These are phyloP conservation scores for Globisporangium recalcitrans DNA, from an alignment of 352 stramenopile species.

Conservation along the genomic window DNA sequence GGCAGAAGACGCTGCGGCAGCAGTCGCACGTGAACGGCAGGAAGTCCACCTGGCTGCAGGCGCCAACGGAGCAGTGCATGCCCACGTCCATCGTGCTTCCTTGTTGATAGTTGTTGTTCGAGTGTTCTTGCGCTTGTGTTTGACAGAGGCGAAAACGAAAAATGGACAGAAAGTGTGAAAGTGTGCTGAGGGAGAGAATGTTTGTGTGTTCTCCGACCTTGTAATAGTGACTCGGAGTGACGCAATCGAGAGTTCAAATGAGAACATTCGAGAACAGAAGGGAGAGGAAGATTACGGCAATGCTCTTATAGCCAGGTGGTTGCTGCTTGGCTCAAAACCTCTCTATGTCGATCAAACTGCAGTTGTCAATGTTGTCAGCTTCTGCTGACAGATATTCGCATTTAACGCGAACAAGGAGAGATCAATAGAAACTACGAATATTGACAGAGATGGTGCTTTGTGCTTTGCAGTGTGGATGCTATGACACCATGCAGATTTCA, in stretches of 20 bases:
- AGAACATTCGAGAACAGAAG: neutral
- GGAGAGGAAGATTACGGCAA: neutral
- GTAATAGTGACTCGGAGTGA: neutral
- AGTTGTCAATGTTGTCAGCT: too few relatives aligned
- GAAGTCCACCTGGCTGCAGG: constrained; percentile 79
- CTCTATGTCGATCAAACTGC: too few relatives aligned
- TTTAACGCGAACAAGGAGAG: too few relatives aligned
- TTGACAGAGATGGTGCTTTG: too few relatives aligned
- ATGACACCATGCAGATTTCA: too few relatives aligned
- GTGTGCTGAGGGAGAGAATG: neutral
- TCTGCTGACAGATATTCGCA: too few relatives aligned
- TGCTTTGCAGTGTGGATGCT: too few relatives aligned
- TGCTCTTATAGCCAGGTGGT: neutral
- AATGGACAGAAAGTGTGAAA: too few relatives aligned
- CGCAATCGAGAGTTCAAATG: neutral
- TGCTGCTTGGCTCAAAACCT: too few relatives aligned
- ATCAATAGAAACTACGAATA: too few relatives aligned
- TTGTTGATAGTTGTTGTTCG: neutral
- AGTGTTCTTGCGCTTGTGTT: neutral
- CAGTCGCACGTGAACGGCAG: constrained; percentile 85
- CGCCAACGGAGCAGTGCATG: constrained; percentile 55
- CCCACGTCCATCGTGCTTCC: constrained; percentile 55
- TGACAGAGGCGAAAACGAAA: neutral
- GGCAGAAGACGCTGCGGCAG: constrained; percentile 73
- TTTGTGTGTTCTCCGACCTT: neutral